phyloP scores from a whole-genome alignment of 2,329 filamentous ascomycete genomes.

The Torrubiella hemipterigena region DNA sequence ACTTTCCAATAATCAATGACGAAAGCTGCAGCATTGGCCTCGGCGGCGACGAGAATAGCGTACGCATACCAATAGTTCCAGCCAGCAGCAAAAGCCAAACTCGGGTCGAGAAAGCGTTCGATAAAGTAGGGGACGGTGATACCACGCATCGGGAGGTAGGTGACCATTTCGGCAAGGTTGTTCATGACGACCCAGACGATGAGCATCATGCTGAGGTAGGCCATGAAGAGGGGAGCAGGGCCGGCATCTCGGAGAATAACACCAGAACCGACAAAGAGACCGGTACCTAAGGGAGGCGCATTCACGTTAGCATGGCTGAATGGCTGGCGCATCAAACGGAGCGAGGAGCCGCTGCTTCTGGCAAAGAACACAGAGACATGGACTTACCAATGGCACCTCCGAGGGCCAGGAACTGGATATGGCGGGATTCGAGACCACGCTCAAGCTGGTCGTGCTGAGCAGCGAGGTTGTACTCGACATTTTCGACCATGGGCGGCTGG shows the following conservation, averaged over 20 bases:
- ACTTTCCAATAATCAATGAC: slow-evolving; percentile 46
- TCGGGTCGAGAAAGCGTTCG: slow-evolving; percentile 41
- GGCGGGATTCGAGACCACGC: slow-evolving; percentile 45
- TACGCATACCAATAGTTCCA: slow-evolving; percentile 56
- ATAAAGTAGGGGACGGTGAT: slow-evolving; percentile 46
- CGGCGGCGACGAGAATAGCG: slow-evolving; percentile 43
- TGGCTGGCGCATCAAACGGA: too few species aligned
- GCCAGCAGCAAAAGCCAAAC: slow-evolving; percentile 42
- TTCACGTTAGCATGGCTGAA: too few species aligned
- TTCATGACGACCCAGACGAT: slow-evolving; percentile 45
- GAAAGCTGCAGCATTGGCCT: slow-evolving; percentile 45
- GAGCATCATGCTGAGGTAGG: slow-evolving; percentile 46
- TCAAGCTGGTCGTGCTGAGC: slow-evolving; percentile 32
- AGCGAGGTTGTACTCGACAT: slow-evolving; percentile 22
- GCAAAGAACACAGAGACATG: too few species aligned
- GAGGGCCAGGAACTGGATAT: slow-evolving; percentile 49
- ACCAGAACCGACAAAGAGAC: slow-evolving; percentile 51
- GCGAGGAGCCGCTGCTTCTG: too few species aligned
- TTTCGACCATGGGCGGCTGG: slow-evolving; percentile 9
- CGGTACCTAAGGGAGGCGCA: slow-evolving; percentile 52
- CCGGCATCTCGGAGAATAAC: slow-evolving; percentile 42
- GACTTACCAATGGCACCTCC: too few species aligned
- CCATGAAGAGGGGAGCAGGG: slow-evolving; percentile 58
- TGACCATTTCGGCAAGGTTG: slow-evolving; percentile 40
- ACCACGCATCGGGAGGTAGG: slow-evolving; percentile 41